Evolutionary conservation across 2,329 filamentous ascomycete genomes (phyloP).

Genomic region (Daldinia eschscholtzii): DNA sequence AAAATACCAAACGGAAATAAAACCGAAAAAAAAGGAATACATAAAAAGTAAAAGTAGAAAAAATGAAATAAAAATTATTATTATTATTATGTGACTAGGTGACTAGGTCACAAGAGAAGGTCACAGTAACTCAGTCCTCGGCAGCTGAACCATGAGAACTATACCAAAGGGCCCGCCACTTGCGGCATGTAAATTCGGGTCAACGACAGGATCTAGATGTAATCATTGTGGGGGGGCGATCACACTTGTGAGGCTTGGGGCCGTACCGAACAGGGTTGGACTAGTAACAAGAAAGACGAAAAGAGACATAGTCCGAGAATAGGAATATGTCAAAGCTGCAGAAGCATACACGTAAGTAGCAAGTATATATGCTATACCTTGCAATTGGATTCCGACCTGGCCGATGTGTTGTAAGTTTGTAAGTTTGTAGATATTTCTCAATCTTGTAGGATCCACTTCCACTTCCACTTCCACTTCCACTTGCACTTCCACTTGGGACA

Average conservation of each 20-base stretch:
- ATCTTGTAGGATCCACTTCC: background rate
- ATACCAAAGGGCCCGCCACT: slow-evolving; percentile 42
- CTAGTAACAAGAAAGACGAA: slow-evolving; percentile 34
- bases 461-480: background rate
- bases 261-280: slow-evolving; percentile 39
- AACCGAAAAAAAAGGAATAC: slow-evolving; percentile 17
- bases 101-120: slow-evolving; percentile 44
- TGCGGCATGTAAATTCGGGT: slow-evolving; percentile 42
- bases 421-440: background rate
- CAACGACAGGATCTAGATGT: slow-evolving; percentile 47
- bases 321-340: slow-evolving; percentile 32
- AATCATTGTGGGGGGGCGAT: slow-evolving; percentile 48
- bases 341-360: slow-evolving; percentile 12
- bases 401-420: slow-evolving; percentile 7
- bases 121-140: slow-evolving; percentile 41
- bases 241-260: slow-evolving; percentile 46
- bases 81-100: slow-evolving; percentile 40
- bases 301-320: slow-evolving; percentile 37
- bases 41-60: slow-evolving; percentile 27
- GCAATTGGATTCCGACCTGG: slow-evolving; percentile 22
- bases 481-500: background rate
- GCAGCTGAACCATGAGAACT: slow-evolving; percentile 45
- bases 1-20: slow-evolving; percentile 9
- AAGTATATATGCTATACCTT: background rate
- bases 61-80: slow-evolving; percentile 9